Evolutionary conservation across 2,329 filamentous ascomycete species (phyloP).

Genomic region (Samsoniella hepiali): DNA sequence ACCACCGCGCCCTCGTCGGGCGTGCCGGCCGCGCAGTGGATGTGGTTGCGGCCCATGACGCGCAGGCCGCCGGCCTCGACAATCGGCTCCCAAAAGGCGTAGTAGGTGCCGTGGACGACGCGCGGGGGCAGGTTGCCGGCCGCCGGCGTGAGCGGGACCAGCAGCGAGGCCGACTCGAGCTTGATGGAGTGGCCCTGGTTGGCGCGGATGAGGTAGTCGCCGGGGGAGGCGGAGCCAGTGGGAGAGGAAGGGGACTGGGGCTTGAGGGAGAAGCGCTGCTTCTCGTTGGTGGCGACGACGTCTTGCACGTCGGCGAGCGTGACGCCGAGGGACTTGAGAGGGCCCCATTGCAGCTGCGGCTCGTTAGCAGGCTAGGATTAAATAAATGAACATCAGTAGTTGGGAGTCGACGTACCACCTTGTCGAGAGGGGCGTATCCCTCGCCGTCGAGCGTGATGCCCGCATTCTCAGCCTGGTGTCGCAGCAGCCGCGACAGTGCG

Average conservation of each 20-base stretch:
- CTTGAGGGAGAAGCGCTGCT: conserved; percentile 84
- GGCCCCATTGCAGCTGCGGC: conserved; percentile 49
- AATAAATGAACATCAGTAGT: neutral
- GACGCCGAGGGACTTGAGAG: conserved; percentile 66
- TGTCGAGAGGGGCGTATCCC: conserved; percentile 56
- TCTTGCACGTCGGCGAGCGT: conserved; percentile 69
- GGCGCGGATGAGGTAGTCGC: conserved; percentile 84
- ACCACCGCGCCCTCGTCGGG: conserved; percentile 57
- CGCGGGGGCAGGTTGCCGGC: conserved; percentile 56
- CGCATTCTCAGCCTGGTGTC: conserved; percentile 55
- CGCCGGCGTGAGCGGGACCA: conserved; percentile 63
- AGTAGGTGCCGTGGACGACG: conserved; percentile 87
- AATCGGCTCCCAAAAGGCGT: conserved; percentile 74
- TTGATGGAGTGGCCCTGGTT: conserved; percentile 92
- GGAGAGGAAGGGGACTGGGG: conserved; percentile 24
- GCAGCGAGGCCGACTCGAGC: conserved; percentile 65
- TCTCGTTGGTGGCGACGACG: conserved; percentile 73
- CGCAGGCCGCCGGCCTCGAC: conserved; percentile 72
- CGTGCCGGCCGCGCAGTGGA: conserved; percentile 81
- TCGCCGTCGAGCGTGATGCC: conserved; percentile 56
- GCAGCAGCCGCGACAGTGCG: conserved; percentile 51
- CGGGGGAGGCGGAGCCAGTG: conserved; percentile 39
- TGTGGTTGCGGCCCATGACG: conserved; percentile 79
- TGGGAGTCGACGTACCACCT: conserved; percentile 49
- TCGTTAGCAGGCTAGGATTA: neutral